These are phyloP conservation scores for Exophiala mesophila DNA, from an alignment of 2,329 filamentous ascomycete species.

Conservation along the genomic window DNA sequence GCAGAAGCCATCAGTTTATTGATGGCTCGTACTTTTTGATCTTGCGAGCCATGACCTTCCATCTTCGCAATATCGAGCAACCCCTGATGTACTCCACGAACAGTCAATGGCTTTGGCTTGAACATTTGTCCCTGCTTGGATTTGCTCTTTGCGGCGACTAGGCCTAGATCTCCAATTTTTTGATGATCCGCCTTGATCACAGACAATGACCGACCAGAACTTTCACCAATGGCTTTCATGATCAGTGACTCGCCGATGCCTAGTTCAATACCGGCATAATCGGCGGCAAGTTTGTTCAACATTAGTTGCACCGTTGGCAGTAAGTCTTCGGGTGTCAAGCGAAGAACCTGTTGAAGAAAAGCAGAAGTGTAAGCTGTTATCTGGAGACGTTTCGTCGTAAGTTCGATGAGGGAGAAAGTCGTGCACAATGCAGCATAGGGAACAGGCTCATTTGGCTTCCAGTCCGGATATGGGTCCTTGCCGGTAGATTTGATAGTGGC, in stretches of 20 bases:
- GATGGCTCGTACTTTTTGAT: constrained; percentile 86
- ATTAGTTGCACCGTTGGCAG: constrained; percentile 86
- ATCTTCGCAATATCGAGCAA: constrained; percentile 84
- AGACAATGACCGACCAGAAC: constrained; percentile 77
- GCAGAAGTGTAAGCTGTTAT: constrained; percentile 85
- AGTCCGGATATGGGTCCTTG: constrained; percentile 89
- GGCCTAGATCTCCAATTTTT: constrained; percentile 89
- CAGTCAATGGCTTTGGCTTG: constrained; percentile 85
- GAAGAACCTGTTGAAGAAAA: constrained; percentile 89
- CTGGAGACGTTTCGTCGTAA: constrained; percentile 84
- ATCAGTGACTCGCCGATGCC: constrained; percentile 98
- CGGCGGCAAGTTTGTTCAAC: constrained; percentile 96
- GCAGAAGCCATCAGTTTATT: constrained; percentile 94
- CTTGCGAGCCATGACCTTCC: constrained; percentile 80
- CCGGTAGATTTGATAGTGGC: constrained; percentile 62
- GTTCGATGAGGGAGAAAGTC: constrained; percentile 90
- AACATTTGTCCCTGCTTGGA: constrained; percentile 98
- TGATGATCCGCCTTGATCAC: constrained; percentile 95
- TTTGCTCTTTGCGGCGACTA: constrained; percentile 92
- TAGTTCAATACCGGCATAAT: constrained; percentile 92
- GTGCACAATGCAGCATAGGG: constrained; percentile 92
- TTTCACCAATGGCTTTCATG: constrained; percentile 97
- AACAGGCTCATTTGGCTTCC: constrained; percentile 81
- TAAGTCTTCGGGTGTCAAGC: constrained; percentile 81
- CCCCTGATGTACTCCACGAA: constrained; percentile 80